Percentiles rank a stretch among this genome's conserved stretches.
phyloP scores from a whole-genome alignment of 495 filamentous ascomycete species.

The Penicillium bialowiezense region DNA sequence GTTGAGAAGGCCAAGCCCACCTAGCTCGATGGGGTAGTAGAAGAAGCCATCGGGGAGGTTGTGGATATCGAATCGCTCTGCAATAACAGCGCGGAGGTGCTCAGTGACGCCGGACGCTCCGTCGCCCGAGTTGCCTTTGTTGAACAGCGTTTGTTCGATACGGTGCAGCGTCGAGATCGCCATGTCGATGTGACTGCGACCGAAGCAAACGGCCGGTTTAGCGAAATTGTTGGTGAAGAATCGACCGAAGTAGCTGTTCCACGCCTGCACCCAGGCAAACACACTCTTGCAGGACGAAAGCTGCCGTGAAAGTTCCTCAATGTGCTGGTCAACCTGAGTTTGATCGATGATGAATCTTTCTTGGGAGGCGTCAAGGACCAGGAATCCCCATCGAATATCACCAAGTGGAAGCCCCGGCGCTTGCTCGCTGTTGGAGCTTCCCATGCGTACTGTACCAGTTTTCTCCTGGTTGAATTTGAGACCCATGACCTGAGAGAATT shows the following conservation, averaged over 20 bases:
- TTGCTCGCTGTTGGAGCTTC: background rate
- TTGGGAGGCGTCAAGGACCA: conserved; percentile 52
- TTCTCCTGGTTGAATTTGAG: conserved; percentile 57
- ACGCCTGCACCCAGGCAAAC: conserved; percentile 63
- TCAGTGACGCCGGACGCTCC: conserved; percentile 49
- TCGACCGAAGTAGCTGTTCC: conserved; percentile 61
- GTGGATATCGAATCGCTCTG: conserved; percentile 50
- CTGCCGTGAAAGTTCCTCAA: conserved; percentile 57
- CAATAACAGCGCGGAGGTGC: conserved; percentile 54
- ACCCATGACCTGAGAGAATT: conserved; percentile 54
- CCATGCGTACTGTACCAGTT: conserved; percentile 53
- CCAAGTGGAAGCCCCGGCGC: conserved; percentile 43
- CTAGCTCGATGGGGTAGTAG: conserved; percentile 60
- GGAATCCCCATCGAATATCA: conserved; percentile 64
- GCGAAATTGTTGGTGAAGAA: conserved; percentile 70
- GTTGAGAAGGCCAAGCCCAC: conserved; percentile 55
- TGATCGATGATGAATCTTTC: conserved; percentile 63
- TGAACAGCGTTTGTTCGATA: conserved; percentile 58
- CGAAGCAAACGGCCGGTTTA: conserved; percentile 62
- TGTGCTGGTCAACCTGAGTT: conserved; percentile 58
- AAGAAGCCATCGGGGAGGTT: conserved; percentile 67
- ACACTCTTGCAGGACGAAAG: conserved; percentile 54
- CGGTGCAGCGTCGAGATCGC: conserved; percentile 56
- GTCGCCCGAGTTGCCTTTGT: conserved; percentile 13
- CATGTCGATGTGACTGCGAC: conserved; percentile 60